A percentile compares a stretch with the other conserved stretches of the same genome.
phyloP scores from a whole-genome alignment of 225 moss, liverwort and hornwort genomes.

The Physcomitrium patens region DNA sequence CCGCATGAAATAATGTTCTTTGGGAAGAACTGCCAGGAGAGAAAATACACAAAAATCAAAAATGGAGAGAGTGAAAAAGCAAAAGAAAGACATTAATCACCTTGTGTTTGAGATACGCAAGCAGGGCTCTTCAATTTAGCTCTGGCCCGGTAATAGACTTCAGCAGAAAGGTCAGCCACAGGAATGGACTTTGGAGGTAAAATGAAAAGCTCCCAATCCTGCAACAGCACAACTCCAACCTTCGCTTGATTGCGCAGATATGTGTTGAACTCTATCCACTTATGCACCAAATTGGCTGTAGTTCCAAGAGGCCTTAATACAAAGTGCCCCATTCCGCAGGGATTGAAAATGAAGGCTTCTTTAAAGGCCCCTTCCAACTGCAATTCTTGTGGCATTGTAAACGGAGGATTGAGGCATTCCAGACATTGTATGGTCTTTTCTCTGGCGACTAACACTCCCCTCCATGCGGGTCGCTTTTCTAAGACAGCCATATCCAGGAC shows the following conservation, averaged over 20 bases:
- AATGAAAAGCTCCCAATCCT: slow-evolving; percentile 35
- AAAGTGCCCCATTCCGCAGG: background rate
- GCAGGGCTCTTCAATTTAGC: background rate
- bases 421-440: slow-evolving; percentile 21
- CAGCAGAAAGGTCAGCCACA: background rate
- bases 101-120: background rate
- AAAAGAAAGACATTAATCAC: slow-evolving; percentile 6
- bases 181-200: slow-evolving; percentile 23
- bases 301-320: slow-evolving; percentile 9
- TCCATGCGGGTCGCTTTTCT: background rate
- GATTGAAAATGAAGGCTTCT: slow-evolving; percentile 15
- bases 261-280: slow-evolving; percentile 50
- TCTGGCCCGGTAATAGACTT: slow-evolving; percentile 20
- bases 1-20: background rate
- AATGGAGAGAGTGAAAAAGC: too few species aligned
- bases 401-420: slow-evolving; percentile 14
- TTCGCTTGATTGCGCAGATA: slow-evolving; percentile 47
- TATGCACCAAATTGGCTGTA: slow-evolving; percentile 3
- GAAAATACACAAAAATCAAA: background rate
- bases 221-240: slow-evolving; percentile 36
- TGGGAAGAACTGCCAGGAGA: background rate
- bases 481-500: background rate
- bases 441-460: slow-evolving; percentile 12
- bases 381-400: slow-evolving; percentile 36
- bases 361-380: slow-evolving; percentile 23